Conservation (phyloP, 495 filamentous ascomycete genomes). For the Halenospora varia region DNA sequence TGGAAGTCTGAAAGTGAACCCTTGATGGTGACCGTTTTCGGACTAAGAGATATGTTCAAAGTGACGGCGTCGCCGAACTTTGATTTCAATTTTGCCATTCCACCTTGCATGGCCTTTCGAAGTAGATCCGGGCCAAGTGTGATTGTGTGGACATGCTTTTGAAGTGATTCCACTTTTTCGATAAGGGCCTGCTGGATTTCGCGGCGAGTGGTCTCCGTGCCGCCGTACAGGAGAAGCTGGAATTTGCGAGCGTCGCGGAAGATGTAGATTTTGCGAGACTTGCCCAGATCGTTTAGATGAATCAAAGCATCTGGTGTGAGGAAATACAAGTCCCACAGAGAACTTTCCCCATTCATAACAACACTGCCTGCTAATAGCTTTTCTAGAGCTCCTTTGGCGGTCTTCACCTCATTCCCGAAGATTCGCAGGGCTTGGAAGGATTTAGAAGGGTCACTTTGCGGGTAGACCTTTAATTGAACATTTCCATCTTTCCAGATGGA, state of each 20-base stretch:
- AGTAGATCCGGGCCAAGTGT: constrained; percentile 4
- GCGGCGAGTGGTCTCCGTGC: constrained; percentile 9
- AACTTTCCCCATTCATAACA: too few species aligned
- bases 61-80: constrained; percentile 9
- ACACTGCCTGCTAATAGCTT: too few species aligned
- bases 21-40: constrained; percentile 1
- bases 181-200: constrained; percentile 1
- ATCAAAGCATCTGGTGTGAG: too few species aligned
- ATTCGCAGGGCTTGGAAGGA: constrained; percentile 32
- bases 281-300: too few species aligned
- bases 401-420: constrained; percentile 34
- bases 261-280: too few species aligned
- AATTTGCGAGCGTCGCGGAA: constrained; percentile 27
- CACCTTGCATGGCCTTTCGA: constrained; percentile 12
- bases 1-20: background rate
- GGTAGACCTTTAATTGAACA: constrained; percentile 28
- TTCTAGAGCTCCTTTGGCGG: constrained; percentile 34
- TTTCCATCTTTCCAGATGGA: constrained; percentile 25
- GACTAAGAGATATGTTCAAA: background rate
- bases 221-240: constrained; percentile 29
- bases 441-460: constrained; percentile 10
- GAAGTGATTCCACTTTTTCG: background rate
- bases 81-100: constrained; percentile 1
- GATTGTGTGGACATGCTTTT: background rate
- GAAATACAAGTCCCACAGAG: too few species aligned